Evolutionary conservation across 306 rosid species (phyloP), one percentile per base, ranked within the genome.

Genomic region (Astragalus membranaceus): DNA sequence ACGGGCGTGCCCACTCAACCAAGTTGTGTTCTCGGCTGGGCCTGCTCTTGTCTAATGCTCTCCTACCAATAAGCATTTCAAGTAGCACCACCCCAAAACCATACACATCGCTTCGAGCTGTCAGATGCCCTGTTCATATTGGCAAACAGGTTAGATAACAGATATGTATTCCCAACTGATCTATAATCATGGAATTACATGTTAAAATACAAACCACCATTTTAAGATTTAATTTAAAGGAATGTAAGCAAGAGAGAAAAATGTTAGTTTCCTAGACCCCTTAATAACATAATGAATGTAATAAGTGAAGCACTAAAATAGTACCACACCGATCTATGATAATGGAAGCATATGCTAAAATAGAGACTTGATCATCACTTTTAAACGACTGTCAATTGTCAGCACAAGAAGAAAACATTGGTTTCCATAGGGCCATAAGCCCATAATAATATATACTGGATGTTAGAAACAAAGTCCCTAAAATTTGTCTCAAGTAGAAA

Each of bases 41-140:
- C 72, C 94, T 87, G 82, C 97, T 89, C 81, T 89, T 89, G 83
- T 92, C 97, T 81, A 92, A 80, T 33, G 97, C 96, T 80, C 83
- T 87, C 65, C 90, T 84, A 74, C 97, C 97, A 43, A 92, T 87
- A 35, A 92, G 97, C 87, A 92, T 48, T 85, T 92, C 97, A 48
- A 92, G 97, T 8, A 92, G 84, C 65, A 92, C 96, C 5, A 92
- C 97, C 77, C 97, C 97, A 70, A 89, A 92, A 72, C 97, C 97
- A 72, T 92, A 92, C 44, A 92, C 92, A 79, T 92, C 97, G 12
- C 97, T 92, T 65, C 97, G 85, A 73, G 97, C 96, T 0, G 97
- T 92, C 75, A 92, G 77, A 89, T 92, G 97, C 64, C 97, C 97
- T 92, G 94, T 69, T 62, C 39, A 67, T 10, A 77, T 78, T 41